Conservation (phyloP, 768 basidiomycete genomes). For the Flagelloscypha sp. region DNA sequence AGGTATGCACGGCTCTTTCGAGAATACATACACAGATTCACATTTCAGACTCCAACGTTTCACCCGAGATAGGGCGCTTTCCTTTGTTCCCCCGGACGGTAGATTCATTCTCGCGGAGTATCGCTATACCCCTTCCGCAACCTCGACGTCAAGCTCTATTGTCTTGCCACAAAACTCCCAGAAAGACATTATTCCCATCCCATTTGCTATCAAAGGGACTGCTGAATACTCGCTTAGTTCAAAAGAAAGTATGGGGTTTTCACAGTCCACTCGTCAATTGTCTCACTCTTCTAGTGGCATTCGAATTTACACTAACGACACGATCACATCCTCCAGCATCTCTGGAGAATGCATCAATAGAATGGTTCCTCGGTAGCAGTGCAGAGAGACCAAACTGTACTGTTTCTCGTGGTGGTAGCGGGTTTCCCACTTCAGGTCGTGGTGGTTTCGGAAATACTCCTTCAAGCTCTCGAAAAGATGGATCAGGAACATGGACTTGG, state of each 20-base stretch:
- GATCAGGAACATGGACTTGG: constrained; percentile 13
- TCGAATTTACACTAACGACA: constrained; percentile 57
- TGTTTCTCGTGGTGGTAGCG: constrained; percentile 49
- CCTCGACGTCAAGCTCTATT: constrained; percentile 21
- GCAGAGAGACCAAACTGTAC: constrained; percentile 69
- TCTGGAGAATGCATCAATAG: constrained; percentile 67
- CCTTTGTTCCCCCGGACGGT: constrained; percentile 93
- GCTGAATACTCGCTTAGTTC: constrained; percentile 20
- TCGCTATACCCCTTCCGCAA: constrained; percentile 46
- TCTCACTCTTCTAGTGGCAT: constrained; percentile 33
- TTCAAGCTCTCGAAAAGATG: constrained; percentile 23
- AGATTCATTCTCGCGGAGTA: constrained; percentile 81
- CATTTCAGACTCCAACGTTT: constrained; percentile 64
- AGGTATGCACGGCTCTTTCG: constrained; percentile 38
- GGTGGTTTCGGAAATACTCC: constrained; percentile 33
- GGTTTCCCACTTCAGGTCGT: too few relatives aligned
- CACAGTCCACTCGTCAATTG: too few relatives aligned
- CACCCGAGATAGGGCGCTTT: constrained; percentile 66
- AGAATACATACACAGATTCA: constrained; percentile 3
- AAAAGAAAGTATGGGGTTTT: too few relatives aligned
- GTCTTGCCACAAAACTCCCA: constrained; percentile 16
- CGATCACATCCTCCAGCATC: constrained; percentile 50
- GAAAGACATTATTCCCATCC: constrained; percentile 42
- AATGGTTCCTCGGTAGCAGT: constrained; percentile 68
- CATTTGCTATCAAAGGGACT: constrained; percentile 42